Evolutionary conservation across 306 rosid species (phyloP).

Genomic region (Quercus parvula): DNA sequence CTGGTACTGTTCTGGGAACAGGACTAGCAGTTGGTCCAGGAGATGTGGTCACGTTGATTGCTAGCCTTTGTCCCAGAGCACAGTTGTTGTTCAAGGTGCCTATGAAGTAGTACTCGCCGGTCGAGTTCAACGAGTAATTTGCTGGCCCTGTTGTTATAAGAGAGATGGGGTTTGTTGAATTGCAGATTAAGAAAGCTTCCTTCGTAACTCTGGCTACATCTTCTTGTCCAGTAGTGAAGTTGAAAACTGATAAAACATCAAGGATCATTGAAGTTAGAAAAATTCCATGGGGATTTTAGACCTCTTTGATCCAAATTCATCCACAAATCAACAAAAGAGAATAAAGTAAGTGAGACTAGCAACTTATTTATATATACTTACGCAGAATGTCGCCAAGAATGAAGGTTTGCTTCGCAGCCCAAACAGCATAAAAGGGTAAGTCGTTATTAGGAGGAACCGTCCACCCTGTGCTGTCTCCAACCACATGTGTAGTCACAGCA

Average conservation of each 20-base stretch:
- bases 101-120: conserved; percentile 49
- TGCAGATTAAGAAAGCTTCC: conserved; percentile 43
- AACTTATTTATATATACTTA: not conserved
- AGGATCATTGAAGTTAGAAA: not conserved
- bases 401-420: conserved; percentile 33
- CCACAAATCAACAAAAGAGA: not conserved
- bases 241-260: conserved; percentile 36
- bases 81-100: conserved; percentile 43
- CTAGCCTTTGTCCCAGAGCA: conserved; percentile 37
- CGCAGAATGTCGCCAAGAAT: conserved; percentile 41
- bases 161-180: conserved; percentile 40
- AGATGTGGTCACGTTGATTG: conserved; percentile 30
- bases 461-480: conserved; percentile 46
- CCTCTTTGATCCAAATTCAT: not conserved
- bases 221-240: conserved; percentile 45
- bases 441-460: conserved; percentile 34
- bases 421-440: conserved; percentile 15
- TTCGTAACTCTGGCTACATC: conserved; percentile 56
- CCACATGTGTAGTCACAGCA: conserved; percentile 27
- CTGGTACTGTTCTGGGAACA: conserved; percentile 21
- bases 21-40: conserved; percentile 37
- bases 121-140: conserved; percentile 37
- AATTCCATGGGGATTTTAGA: not conserved
- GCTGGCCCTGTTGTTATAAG: conserved; percentile 38
- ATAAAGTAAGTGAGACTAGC: not conserved